A percentile compares a stretch with the other conserved stretches of the same genome.
phyloP scores from a whole-genome alignment of 768 basidiomycete species.

The Tricholoma matsutake region DNA sequence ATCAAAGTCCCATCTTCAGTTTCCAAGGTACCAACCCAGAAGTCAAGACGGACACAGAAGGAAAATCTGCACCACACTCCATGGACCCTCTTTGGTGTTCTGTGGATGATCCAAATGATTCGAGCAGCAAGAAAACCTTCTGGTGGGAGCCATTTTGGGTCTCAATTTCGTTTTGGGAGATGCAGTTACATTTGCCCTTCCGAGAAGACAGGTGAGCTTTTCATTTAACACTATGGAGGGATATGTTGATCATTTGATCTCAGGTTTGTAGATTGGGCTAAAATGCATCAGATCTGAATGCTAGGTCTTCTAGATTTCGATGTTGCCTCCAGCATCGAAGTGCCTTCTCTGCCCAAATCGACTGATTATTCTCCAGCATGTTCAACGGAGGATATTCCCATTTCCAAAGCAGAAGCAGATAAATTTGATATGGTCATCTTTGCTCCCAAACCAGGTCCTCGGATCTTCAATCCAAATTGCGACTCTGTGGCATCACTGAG shows the following conservation, averaged over 20 bases:
- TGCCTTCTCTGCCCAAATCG: constrained; percentile 67
- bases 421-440: constrained; percentile 75
- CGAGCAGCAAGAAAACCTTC: constrained; percentile 51
- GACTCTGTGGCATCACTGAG: constrained; percentile 40
- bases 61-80: constrained; percentile 43
- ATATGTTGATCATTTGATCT: constrained; percentile 2
- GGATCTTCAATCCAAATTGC: constrained; percentile 27
- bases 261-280: constrained; percentile 91
- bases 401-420: constrained; percentile 58
- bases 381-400: constrained; percentile 33
- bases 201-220: constrained; percentile 65
- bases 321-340: constrained; percentile 83
- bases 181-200: constrained; percentile 82
- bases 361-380: constrained; percentile 31
- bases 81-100: constrained; percentile 77
- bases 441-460: constrained; percentile 40
- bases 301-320: constrained; percentile 90
- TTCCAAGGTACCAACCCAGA: constrained; percentile 70
- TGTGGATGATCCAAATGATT: constrained; percentile 40
- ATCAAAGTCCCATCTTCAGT: constrained; percentile 91
- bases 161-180: constrained; percentile 81
- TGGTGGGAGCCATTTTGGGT: constrained; percentile 95
- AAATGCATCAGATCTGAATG: constrained; percentile 97
- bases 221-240: constrained; percentile 1
- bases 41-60: constrained; percentile 42